Base-by-base conservation (phyloP, 352 stramenopile species). In the Thalassiosira hispida region DNA sequence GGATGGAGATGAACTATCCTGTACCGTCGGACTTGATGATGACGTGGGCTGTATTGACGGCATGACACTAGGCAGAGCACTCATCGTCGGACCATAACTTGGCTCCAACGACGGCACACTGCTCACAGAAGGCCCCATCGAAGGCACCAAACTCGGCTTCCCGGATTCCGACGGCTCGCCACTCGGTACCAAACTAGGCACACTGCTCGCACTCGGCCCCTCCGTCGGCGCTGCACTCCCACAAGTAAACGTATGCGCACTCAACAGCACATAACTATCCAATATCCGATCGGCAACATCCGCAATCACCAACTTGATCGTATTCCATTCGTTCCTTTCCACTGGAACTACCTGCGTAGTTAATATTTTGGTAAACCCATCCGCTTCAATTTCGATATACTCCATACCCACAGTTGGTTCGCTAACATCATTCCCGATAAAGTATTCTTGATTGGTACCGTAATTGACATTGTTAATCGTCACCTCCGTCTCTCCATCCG, bases 331-430 rank as follows among this genome's bases (percentile, higher is more conserved):
- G n/a, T 7, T 14, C 1, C 22, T 12, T 2, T 40, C 23, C 1
- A 18, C 18, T 0, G 71, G 59, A 11, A 38, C 33, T 3, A 51
- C 72, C 18, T 61, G 29, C 2, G 72, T 63, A 27, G 64, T 80
- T 14, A 80, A 14, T 23, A 66, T 40, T 7, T 29, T 74, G n/a
- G 72, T 80, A 18, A 80, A 64, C 8, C 72, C 72, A 63, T 80
- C 62, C 14, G 72, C 53, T 44, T 80, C 72, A 40, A 80, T 70
- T 0, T 46, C 18, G 2, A 44, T 38, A 53, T 80, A 74, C 18
- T 33, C 22, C 20, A 49, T n/a, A n/a, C n/a, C n/a, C n/a, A n/a
- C n/a, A n/a, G n/a, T 25, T 14, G 25, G 1, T 22, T 44, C 38
- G 4, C 33, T 7, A 60, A 9, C 27, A 69, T 61, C 25, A 29